Conservation (phyloP, 2,329 filamentous ascomycete species). For the Ophiosphaerella korrae region DNA sequence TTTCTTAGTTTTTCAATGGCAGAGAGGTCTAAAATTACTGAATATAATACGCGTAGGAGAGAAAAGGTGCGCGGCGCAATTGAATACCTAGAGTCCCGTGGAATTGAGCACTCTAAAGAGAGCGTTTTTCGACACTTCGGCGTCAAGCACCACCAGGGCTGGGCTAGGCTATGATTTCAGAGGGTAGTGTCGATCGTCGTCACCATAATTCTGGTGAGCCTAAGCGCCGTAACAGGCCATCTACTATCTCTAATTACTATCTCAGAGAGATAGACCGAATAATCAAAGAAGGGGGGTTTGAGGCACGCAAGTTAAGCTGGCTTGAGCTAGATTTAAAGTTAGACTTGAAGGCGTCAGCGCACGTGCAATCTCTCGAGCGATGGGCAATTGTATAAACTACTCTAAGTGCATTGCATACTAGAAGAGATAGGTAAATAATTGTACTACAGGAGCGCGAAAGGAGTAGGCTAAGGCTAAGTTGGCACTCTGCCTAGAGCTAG, state of each 20-base stretch:
- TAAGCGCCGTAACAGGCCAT: not conserved
- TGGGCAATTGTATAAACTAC: conserved; percentile 4
- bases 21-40: not conserved
- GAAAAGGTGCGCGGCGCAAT: not conserved
- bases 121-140: conserved; percentile 2
- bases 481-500: not conserved
- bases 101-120: conserved; percentile 2
- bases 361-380: not conserved
- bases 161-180: conserved; percentile 3
- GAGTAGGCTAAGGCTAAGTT: not conserved
- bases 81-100: conserved; percentile 1
- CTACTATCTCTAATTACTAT: not conserved
- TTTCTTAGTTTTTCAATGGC: not conserved
- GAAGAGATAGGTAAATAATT: conserved; percentile 2
- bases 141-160: conserved; percentile 2
- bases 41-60: conserved; percentile 4
- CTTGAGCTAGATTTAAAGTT: conserved; percentile 1
- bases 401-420: conserved; percentile 5
- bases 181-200: not conserved
- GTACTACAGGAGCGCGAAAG: not conserved
- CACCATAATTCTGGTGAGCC: not conserved
- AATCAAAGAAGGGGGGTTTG: conserved; percentile 4
- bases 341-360: not conserved
- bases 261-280: conserved; percentile 1
- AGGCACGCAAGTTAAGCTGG: conserved; percentile 3